These are phyloP conservation scores for Eucalyptus virginea DNA, from an alignment of 345 rosid species.

Conservation along the genomic window DNA sequence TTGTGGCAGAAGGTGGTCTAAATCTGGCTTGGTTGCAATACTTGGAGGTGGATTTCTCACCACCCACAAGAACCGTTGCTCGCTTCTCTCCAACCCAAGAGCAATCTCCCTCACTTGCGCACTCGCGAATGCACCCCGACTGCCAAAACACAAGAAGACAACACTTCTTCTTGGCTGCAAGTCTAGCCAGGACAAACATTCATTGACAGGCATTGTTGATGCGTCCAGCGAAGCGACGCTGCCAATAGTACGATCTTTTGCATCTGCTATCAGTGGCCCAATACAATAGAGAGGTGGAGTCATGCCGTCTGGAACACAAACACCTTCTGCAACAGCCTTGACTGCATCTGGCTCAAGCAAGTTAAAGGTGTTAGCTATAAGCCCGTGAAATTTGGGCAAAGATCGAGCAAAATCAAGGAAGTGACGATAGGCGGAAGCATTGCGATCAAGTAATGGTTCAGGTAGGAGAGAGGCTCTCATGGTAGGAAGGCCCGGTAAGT, in stretches of 20 bases:
- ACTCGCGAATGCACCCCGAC: background rate
- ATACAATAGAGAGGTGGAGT: slow-evolving; percentile 7
- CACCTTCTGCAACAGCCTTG: background rate
- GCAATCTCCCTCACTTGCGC: slow-evolving; percentile 2
- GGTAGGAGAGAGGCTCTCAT: slow-evolving; percentile 7
- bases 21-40: background rate
- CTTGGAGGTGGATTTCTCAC: background rate
- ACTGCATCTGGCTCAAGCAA: slow-evolving; percentile 16
- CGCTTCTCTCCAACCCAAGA: background rate
- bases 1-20: background rate
- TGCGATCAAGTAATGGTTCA: slow-evolving; percentile 8
- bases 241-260: background rate
- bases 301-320: background rate
- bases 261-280: slow-evolving; percentile 12
- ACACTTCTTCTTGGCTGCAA: slow-evolving; percentile 7
- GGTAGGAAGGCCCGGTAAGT: slow-evolving; percentile 15
- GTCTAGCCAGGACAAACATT: slow-evolving; percentile 2
- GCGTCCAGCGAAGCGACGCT: background rate
- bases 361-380: slow-evolving; percentile 11
- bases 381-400: background rate
- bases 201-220: background rate
- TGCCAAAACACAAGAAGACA: slow-evolving; percentile 10
- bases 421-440: background rate
- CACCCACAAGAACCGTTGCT: slow-evolving; percentile 8
- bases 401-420: background rate